Evolutionary conservation across 129 eudicot genomes (phyloP).

Genomic region (Ambrosia artemisiifolia): DNA sequence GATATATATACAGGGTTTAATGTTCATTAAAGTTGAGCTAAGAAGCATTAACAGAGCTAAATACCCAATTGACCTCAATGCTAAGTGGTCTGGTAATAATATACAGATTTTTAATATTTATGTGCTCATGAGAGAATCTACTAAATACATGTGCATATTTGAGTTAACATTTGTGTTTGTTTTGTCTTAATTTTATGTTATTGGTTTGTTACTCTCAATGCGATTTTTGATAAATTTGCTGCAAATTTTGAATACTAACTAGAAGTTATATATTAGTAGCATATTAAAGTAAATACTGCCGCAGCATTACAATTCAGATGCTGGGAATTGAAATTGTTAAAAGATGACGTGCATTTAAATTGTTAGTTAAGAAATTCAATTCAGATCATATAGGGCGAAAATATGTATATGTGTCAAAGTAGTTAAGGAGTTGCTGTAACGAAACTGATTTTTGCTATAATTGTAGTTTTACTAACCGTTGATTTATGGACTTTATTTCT

Average conservation of each 20-base stretch:
- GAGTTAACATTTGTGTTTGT: neutral
- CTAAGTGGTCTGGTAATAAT: neutral
- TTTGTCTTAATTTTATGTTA: neutral
- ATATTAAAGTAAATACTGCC: neutral
- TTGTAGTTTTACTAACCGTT: neutral
- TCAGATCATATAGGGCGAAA: neutral
- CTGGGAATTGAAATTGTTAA: neutral
- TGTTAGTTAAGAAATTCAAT: neutral
- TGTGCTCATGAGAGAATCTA: neutral
- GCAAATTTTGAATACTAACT: neutral
- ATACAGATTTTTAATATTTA: neutral
- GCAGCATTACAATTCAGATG: neutral
- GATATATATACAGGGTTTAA: neutral
- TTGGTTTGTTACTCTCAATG: conserved; percentile 1
- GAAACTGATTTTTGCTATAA: neutral
- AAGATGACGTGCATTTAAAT: neutral
- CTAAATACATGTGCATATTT: neutral
- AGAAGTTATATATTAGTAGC: neutral
- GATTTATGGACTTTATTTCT: too few species aligned
- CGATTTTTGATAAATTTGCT: neutral
- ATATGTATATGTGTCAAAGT: neutral
- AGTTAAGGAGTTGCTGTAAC: neutral
- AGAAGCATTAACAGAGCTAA: neutral
- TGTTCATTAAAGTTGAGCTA: neutral
- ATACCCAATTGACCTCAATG: neutral